These are phyloP conservation scores for Metschnikowia chrysomelidarum DNA, from an alignment of 805 yeast species.

Conservation along the genomic window DNA sequence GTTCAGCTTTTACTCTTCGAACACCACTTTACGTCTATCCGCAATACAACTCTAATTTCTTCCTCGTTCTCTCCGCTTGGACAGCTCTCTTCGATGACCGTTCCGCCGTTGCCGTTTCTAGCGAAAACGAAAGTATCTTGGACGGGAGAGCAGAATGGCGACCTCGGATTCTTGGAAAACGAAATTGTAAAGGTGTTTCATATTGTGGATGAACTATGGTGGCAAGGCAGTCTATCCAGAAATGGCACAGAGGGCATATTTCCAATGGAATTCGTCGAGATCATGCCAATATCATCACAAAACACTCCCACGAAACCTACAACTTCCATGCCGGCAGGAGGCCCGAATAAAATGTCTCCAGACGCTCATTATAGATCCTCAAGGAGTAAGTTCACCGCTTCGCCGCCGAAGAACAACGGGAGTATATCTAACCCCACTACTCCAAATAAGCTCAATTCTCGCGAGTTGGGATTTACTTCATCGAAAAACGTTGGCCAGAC, in stretches of 20 bases:
- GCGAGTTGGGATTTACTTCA: conserved; percentile 5
- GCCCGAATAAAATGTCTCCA: conserved; percentile 1
- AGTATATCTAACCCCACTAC: conserved; percentile 7
- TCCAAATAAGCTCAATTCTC: conserved; percentile 12
- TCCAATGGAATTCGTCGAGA: conserved; percentile 81
- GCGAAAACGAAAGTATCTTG: conserved; percentile 86
- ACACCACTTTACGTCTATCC: too few relatives aligned
- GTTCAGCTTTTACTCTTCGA: too few relatives aligned
- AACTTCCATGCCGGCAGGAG: background rate
- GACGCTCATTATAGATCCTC: background rate
- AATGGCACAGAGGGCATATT: conserved; percentile 82
- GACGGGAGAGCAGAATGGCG: conserved; percentile 90
- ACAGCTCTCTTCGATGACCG: conserved; percentile 16
- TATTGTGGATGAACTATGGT: conserved; percentile 87
- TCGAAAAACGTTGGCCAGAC: conserved; percentile 7
- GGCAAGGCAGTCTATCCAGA: conserved; percentile 79
- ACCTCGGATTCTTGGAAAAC: conserved; percentile 91
- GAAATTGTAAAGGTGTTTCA: conserved; percentile 83
- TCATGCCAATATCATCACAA: conserved; percentile 21
- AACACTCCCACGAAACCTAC: conserved; percentile 13
- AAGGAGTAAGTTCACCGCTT: background rate
- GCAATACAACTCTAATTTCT: too few relatives aligned
- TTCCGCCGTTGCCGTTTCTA: conserved; percentile 59
- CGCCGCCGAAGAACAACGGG: conserved; percentile 2
- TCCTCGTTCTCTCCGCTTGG: background rate